Evolutionary conservation across 2,329 filamentous ascomycete species (phyloP), one percentile per base, ranked within the genome.

Genomic region (Macrophomina pseudophaseolina): DNA sequence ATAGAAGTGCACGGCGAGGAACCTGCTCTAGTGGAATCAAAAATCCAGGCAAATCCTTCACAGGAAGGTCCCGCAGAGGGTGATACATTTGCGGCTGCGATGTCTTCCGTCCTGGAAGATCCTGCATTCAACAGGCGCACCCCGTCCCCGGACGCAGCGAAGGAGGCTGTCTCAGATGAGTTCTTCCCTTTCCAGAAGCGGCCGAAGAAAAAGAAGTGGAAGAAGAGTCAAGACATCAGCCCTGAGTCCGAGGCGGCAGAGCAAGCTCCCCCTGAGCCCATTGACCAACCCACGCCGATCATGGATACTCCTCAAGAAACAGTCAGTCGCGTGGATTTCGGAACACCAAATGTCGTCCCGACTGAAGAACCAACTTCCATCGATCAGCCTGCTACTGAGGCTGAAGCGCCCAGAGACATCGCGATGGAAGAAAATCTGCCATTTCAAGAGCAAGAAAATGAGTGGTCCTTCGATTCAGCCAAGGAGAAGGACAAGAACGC

Each of bases 61-160:
- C 23, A 23, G 23, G 23, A 23, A 23, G 23, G 23, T 23, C 2
- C 23, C 23, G 23, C 23, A 23, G 23, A 23, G 1, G 23, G 23
- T 23, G 23, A 23, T 23, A 3, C 23, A 23, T 23, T 23, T 23
- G 71, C 78, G 42, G 73, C 74, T 32, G 74, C 79, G 3, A 71
- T 80, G 56, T 74, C 77, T 33, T 58, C 77, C 80, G 67, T 79
- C 71, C 69, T 78, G 69, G 75, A 78, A 68, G 73, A 80, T 71
- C 69, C 77, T 1, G 68, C 74, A 4, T 79, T 81, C 65, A 54
- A 64, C n/a, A 59, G 64, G 6, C 38, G 65, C 16, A 62, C 56
- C 9, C 49, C 51, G 0, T 67, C 65, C 0, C 65, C 59, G 2
- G 70, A 63, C 5, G 70, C 70, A 11, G 60, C 63, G 42, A 64